These are phyloP conservation scores for Penicillium occitanis DNA, from an alignment of 2,329 filamentous ascomycete species.

Conservation along the genomic window DNA sequence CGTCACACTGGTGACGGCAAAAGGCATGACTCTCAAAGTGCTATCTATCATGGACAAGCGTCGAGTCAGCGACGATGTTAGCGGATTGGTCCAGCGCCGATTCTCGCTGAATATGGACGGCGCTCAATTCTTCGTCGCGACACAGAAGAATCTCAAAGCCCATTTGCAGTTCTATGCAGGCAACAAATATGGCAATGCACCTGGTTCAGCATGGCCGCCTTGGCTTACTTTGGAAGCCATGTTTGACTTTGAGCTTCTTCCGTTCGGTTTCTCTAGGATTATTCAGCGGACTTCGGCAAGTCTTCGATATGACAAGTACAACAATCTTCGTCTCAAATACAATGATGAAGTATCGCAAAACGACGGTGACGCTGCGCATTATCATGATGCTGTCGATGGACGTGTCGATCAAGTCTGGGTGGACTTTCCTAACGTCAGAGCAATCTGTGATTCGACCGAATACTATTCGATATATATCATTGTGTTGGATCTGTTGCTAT, in stretches of 20 bases:
- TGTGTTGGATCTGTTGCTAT: conserved; percentile 90
- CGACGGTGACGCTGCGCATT: conserved; percentile 46
- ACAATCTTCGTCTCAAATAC: conserved; percentile 92
- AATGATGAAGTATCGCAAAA: conserved; percentile 83
- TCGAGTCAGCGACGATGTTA: conserved; percentile 86
- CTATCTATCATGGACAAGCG: conserved; percentile 98
- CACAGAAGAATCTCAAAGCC: conserved; percentile 85
- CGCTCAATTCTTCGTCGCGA: conserved; percentile 96
- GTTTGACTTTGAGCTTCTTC: conserved; percentile 91
- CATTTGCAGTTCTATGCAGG: conserved; percentile 91
- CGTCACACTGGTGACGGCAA: conserved; percentile 93
- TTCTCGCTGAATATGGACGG: conserved; percentile 97
- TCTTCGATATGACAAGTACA: conserved; percentile 96
- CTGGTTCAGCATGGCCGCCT: conserved; percentile 87
- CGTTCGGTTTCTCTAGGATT: conserved; percentile 96
- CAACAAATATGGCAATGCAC: conserved; percentile 83
- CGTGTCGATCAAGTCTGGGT: conserved; percentile 97
- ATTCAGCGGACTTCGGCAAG: conserved; percentile 95
- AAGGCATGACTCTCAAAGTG: conserved; percentile 97
- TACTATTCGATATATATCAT: conserved; percentile 99
- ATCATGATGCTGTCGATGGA: conserved; percentile 58
- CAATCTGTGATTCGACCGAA: conserved; percentile 94
- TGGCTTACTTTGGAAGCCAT: conserved; percentile 99
- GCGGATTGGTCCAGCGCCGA: conserved; percentile 88
- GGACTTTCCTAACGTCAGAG: conserved; percentile 89